Evolutionary conservation across 2,329 filamentous ascomycete genomes (phyloP).

Genomic region (Byssoonygena ceratinophila): DNA sequence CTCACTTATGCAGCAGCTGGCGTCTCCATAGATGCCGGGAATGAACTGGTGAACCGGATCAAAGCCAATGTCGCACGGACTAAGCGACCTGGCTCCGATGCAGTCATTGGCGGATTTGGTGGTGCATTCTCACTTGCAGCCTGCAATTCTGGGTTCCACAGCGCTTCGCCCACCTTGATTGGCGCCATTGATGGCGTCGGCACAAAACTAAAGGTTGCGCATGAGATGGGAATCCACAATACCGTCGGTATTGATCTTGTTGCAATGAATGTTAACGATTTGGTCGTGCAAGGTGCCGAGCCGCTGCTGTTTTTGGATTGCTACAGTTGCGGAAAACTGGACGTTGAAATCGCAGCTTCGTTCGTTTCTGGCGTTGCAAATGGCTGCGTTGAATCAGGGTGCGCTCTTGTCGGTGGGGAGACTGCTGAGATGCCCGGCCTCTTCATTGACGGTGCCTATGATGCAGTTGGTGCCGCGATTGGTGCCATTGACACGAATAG

Average conservation of each 20-base stretch:
- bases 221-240: constrained; percentile 77
- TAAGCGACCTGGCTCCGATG: constrained; percentile 73
- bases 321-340: constrained; percentile 84
- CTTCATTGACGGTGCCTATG: constrained; percentile 80
- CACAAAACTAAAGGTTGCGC: constrained; percentile 93
- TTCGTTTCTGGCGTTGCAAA: constrained; percentile 86
- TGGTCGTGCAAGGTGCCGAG: constrained; percentile 90
- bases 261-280: constrained; percentile 97
- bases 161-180: constrained; percentile 68
- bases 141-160: constrained; percentile 59
- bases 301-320: constrained; percentile 97
- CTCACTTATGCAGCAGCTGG: constrained; percentile 90
- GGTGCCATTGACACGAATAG: constrained; percentile 59
- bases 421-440: constrained; percentile 98
- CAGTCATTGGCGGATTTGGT: constrained; percentile 90
- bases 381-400: constrained; percentile 74
- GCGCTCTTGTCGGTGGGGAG: constrained; percentile 90
- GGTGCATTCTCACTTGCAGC: constrained; percentile 69
- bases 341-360: constrained; percentile 63
- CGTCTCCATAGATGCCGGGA: constrained; percentile 89
- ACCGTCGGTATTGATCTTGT: constrained; percentile 95
- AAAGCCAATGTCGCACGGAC: constrained; percentile 82
- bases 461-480: constrained; percentile 80
- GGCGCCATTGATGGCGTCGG: constrained; percentile 93
- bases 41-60: constrained; percentile 83